A percentile compares a stretch with the other conserved stretches of the same genome.
These are phyloP conservation scores for Candida sanyaensis DNA, from an alignment of 1,139 yeast genomes.

Conservation along the genomic window DNA sequence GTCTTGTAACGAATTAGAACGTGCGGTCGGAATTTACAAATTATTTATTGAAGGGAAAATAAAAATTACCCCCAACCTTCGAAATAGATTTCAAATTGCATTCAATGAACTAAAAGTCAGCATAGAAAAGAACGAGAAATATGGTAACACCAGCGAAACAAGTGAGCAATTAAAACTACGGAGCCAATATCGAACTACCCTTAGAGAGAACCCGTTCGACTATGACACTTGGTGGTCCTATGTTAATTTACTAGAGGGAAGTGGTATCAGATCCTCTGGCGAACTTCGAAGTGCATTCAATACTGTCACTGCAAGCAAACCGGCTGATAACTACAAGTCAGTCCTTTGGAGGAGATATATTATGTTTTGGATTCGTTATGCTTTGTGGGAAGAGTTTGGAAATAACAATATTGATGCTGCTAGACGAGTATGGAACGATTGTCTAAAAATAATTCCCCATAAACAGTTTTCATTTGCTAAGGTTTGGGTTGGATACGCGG, in stretches of 20 bases:
- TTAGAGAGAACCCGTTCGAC: slow-evolving; percentile 53
- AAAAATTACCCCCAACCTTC: slow-evolving; percentile 42
- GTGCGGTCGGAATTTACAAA: slow-evolving; percentile 65
- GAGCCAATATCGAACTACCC: slow-evolving; percentile 17
- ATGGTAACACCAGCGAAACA: background rate
- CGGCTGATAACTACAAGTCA: slow-evolving; percentile 34
- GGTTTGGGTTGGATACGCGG: slow-evolving; percentile 70
- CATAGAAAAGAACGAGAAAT: background rate
- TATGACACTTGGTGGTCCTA: slow-evolving; percentile 85
- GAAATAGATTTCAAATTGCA: slow-evolving; percentile 43
- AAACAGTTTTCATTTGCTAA: slow-evolving; percentile 65
- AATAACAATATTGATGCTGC: slow-evolving; percentile 45
- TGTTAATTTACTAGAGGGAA: slow-evolving; percentile 43
- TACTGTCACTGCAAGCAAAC: slow-evolving; percentile 40
- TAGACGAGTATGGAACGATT: slow-evolving; percentile 51
- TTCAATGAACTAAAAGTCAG: slow-evolving; percentile 55
- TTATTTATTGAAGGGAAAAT: slow-evolving; percentile 39
- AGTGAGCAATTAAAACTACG: background rate
- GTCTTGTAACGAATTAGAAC: slow-evolving; percentile 58
- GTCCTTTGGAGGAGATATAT: slow-evolving; percentile 70
- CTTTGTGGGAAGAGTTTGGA: slow-evolving; percentile 62
- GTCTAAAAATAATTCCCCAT: slow-evolving; percentile 58
- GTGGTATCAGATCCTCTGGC: slow-evolving; percentile 17
- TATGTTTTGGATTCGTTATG: slow-evolving; percentile 68
- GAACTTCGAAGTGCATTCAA: slow-evolving; percentile 32